phyloP scores from a whole-genome alignment of 2,329 filamentous ascomycete species.

The Fusarium hainanense region DNA sequence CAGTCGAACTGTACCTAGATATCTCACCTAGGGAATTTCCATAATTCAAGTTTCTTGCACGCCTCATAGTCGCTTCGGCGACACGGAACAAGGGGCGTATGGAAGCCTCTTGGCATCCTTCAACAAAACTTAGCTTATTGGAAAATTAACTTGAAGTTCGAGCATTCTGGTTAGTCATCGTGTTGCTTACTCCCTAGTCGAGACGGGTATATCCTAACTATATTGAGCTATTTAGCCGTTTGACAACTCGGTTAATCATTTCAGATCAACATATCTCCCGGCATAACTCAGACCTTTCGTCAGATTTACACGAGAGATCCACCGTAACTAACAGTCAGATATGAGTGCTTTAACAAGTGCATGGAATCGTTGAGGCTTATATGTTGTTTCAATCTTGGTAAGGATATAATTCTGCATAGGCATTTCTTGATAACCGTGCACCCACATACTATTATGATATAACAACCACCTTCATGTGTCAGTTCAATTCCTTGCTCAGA shows the following conservation, averaged over 20 bases:
- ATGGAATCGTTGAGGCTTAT: rapidly evolving
- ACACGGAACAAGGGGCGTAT: background rate
- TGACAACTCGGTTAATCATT: background rate
- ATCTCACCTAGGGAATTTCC: rapidly evolving
- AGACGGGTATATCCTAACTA: no score
- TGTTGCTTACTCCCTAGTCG: no score
- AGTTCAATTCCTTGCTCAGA: no score
- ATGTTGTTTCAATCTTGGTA: background rate
- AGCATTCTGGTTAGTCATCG: background rate
- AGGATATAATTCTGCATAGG: background rate
- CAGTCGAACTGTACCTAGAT: rapidly evolving
- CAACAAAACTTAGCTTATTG: background rate
- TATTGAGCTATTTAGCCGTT: background rate
- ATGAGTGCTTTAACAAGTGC: rapidly evolving
- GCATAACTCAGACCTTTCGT: background rate
- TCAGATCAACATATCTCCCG: background rate
- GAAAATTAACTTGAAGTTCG: background rate
- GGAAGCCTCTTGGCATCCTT: background rate
- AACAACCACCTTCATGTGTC: no score
- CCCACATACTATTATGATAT: background rate
- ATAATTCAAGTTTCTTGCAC: background rate
- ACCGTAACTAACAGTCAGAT: background rate
- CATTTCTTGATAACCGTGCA: background rate
- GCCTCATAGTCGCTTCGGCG: background rate
- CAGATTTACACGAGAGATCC: background rate